A percentile compares a stretch with the other conserved stretches of the same genome.
Conservation (phyloP, 345 rosid genomes). For the Reutealis trisperma region DNA sequence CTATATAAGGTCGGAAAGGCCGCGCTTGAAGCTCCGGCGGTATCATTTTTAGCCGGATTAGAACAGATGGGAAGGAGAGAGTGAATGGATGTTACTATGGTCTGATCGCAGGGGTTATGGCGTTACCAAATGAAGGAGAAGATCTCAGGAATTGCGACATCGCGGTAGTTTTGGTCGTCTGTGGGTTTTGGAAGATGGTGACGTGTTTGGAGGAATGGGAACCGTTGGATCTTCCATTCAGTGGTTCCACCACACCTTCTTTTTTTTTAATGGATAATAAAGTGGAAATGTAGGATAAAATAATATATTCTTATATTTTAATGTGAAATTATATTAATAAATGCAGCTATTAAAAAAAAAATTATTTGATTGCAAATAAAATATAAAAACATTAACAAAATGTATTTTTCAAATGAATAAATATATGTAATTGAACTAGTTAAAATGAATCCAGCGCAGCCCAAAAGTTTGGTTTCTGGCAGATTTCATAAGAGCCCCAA, state of each 20-base stretch:
- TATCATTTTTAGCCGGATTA: constrained; percentile 57
- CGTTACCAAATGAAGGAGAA: not conserved
- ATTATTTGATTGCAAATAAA: too few relatives aligned
- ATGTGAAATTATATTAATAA: too few relatives aligned
- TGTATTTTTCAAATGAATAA: too few relatives aligned
- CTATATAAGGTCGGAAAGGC: constrained; percentile 75
- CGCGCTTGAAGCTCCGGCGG: constrained; percentile 94
- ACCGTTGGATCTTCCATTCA: constrained; percentile 25
- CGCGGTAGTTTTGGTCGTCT: not conserved
- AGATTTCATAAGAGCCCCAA: too few relatives aligned
- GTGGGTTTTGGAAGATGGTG: constrained; percentile 18
- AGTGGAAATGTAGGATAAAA: too few relatives aligned
- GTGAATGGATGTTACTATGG: not conserved
- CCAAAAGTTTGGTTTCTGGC: too few relatives aligned
- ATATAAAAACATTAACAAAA: too few relatives aligned
- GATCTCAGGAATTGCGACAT: constrained; percentile 1
- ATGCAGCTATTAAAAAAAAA: too few relatives aligned
- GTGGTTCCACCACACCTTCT: not conserved
- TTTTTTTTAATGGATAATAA: too few relatives aligned
- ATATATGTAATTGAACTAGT: too few relatives aligned
- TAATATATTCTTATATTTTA: too few relatives aligned
- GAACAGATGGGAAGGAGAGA: not conserved
- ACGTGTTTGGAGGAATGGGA: constrained; percentile 24
- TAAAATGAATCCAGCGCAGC: too few relatives aligned
- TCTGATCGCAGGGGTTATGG: not conserved